Base-by-base conservation (phyloP, 257 asterid genomes). In the Plantago elongata region DNA sequence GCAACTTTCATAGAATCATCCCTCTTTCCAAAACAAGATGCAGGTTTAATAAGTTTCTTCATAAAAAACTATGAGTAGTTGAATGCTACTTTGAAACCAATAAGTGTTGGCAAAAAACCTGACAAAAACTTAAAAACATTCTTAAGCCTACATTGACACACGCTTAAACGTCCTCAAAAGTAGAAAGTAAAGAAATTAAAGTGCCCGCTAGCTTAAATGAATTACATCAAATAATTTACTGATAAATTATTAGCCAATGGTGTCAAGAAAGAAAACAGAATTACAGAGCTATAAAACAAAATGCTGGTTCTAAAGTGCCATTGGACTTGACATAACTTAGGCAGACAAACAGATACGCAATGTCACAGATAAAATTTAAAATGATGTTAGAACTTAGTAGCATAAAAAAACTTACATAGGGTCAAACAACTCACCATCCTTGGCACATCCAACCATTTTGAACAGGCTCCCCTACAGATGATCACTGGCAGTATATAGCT, bases 401-500 rank as follows among this genome's bases (percentile, higher is more conserved):
- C 49, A 22, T 22, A 57, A 61, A 63, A 3, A 34, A 34, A 34
- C 8, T 13, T 46, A 52, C 18, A 57, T 54, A 51, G 57, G 45
- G 47, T 15, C 56, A 18, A 12, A 5, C 46, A 43, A 66, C 78
- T 66, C 72, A 77, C 78, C 78, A 62, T 72, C 60, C n/a, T 62
- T 56, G 52, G 54, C 59, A 51, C 65, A 42, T 40, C 63, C 58
- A 45, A 65, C 51, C 57, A 46, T 66, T 46, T 13, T 10, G 54
- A 30, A 49, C 22, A 69, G 57, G 61, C 60, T 27, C 44, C 63
- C 58, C 59, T 57, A 52, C 13, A 34, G 40, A 59, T 43, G 60
- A 69, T 81, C 76, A 83, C 52, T 37, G 75, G 78, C 94, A 85
- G 72, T 88, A 88, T 62, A 85, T 85, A 43, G 82, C 85, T 74